phyloP scores from a whole-genome alignment of 352 stramenopile species.

The Phytophthora pinifolia region DNA sequence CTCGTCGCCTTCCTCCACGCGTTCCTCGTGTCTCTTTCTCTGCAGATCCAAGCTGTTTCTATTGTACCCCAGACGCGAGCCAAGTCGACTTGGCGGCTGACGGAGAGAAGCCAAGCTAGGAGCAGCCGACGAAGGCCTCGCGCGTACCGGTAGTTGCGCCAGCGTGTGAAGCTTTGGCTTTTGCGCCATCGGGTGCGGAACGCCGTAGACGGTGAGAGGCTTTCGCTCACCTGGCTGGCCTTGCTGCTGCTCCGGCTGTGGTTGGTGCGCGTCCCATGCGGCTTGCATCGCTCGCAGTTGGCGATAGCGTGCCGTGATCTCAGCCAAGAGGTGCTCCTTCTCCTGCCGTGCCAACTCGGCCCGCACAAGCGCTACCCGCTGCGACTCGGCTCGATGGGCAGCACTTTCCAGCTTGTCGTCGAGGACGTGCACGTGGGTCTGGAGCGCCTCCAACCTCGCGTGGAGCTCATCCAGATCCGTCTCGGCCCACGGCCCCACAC shows the following conservation, averaged over 20 bases:
- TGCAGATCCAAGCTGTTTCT: conserved; percentile 2
- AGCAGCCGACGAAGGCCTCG: conserved; percentile 27
- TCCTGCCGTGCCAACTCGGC: conserved; percentile 48
- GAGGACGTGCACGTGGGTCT: conserved; percentile 14
- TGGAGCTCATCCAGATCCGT: conserved; percentile 53
- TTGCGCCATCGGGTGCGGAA: conserved; percentile 40
- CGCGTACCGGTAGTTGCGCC: conserved; percentile 17
- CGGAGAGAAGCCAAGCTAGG: conserved; percentile 15
- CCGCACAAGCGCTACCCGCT: conserved; percentile 41
- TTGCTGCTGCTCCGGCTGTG: conserved; percentile 6
- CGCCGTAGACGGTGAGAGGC: conserved; percentile 56
- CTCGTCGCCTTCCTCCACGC: conserved; percentile 34
- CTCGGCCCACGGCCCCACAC: conserved; percentile 44
- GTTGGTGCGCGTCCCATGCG: conserved; percentile 8
- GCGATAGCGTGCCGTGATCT: conserved; percentile 51
- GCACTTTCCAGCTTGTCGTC: conserved; percentile 16
- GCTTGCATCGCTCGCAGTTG: conserved; percentile 29
- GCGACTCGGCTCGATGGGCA: conserved; percentile 26
- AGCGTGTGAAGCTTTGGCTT: conserved; percentile 34
- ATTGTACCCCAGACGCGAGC: conserved; percentile 1
- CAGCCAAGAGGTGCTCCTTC: conserved; percentile 55
- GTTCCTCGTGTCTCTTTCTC: conserved; percentile 7
- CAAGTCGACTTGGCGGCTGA: conserved; percentile 26
- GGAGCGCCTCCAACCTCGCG: conserved; percentile 15
- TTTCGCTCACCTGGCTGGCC: conserved; percentile 11